A percentile compares a stretch with the other conserved stretches of the same genome.
Conservation (phyloP, 768 basidiomycete genomes). For the Russula abietina region DNA sequence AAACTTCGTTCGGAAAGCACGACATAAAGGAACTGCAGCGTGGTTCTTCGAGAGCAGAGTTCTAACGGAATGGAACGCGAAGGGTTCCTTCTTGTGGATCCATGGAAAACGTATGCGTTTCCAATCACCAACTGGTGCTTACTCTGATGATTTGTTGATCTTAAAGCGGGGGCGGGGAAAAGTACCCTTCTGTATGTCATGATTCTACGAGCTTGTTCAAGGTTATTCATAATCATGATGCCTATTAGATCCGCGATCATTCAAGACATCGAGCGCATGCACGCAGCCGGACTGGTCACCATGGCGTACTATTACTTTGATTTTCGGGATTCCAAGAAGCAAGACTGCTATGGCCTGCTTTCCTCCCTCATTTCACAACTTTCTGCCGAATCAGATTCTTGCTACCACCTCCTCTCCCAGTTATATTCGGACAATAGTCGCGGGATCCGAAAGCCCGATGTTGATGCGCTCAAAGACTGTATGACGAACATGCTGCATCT, state of each 20-base stretch:
- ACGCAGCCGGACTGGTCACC: not conserved
- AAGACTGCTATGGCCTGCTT: constrained; percentile 3
- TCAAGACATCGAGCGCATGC: not conserved
- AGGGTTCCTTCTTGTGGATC: constrained; percentile 2
- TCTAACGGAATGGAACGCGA: constrained; percentile 1
- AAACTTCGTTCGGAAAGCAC: not conserved
- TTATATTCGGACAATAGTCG: not conserved
- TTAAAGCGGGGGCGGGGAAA: constrained; percentile 6
- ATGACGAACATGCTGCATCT: not conserved
- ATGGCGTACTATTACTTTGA: constrained; percentile 14
- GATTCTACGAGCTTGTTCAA: no score
- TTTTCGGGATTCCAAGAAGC: constrained; percentile 5
- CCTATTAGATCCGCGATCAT: constrained; percentile 4
- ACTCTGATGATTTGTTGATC: not conserved
- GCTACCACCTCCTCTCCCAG: not conserved
- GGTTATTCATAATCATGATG: not conserved
- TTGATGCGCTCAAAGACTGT: not conserved
- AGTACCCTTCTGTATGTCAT: constrained; percentile 6
- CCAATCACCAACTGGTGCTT: no score
- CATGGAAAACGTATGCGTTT: constrained; percentile 5
- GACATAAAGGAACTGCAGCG: not conserved
- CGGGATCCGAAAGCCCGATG: not conserved
- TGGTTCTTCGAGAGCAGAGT: constrained; percentile 2
- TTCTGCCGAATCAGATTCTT: not conserved
- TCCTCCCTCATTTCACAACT: constrained; percentile 5